A percentile compares a stretch with the other conserved stretches of the same genome.
Conservation (phyloP, 345 rosid species). For the Zanthoxylum bungeanum region DNA sequence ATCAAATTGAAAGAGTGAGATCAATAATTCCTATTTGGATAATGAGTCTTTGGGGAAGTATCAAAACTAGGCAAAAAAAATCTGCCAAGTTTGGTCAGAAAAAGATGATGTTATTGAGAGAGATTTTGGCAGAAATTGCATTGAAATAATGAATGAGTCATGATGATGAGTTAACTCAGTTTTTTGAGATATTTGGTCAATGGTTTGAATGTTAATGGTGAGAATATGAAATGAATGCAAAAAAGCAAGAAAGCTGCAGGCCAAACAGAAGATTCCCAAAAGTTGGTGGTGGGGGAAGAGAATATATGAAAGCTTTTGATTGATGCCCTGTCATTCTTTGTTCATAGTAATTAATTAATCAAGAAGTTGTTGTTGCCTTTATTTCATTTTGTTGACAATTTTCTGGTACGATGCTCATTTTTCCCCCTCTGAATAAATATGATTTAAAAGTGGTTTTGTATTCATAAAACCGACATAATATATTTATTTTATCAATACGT, state of each 20-base stretch:
- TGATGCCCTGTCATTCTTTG: conserved; percentile 1
- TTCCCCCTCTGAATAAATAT: no score
- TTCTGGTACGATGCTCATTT: no score
- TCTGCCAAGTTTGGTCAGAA: neutral
- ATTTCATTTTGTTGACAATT: no score
- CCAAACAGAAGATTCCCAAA: conserved; percentile 35
- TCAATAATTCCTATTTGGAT: conserved; percentile 34
- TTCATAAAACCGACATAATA: no score
- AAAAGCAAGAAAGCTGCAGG: conserved; percentile 8
- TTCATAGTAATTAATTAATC: neutral
- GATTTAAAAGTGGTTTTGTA: no score
- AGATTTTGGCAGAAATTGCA: conserved; percentile 30
- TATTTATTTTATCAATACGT: no score
- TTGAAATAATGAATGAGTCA: conserved; percentile 1
- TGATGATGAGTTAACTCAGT: neutral
- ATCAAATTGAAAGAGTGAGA: conserved; percentile 27
- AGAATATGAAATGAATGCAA: neutral
- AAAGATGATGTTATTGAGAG: conserved; percentile 20
- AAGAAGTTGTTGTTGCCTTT: no score
- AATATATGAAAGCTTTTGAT: conserved; percentile 9
- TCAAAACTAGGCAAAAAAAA: conserved; percentile 24
- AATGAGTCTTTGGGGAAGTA: conserved; percentile 26
- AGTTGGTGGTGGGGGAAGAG: conserved; percentile 37
- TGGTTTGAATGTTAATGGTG: neutral
- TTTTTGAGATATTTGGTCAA: neutral